phyloP scores from a whole-genome alignment of 139 green algal genomes.

The Mesotaenium endlicherianum region DNA sequence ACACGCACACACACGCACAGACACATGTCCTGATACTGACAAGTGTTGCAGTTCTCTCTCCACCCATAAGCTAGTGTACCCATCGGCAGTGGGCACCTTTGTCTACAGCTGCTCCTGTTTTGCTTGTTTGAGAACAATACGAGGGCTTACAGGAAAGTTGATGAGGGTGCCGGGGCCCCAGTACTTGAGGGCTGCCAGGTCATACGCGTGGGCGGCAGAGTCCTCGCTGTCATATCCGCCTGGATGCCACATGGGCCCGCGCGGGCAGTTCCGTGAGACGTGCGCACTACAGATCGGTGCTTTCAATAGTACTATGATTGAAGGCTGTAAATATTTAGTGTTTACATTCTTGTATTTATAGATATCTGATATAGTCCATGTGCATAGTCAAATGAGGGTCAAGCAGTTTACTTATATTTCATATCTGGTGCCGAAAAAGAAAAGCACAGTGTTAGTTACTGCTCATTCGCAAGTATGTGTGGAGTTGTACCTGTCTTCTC shows the following conservation, averaged over 20 bases:
- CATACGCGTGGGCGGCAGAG: constrained; percentile 15
- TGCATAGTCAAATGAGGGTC: too few relatives aligned
- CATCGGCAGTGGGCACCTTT: too few relatives aligned
- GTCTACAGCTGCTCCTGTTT: too few relatives aligned
- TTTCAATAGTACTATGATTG: background rate
- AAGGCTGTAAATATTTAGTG: background rate
- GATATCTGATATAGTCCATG: too few relatives aligned
- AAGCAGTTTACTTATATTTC: too few relatives aligned
- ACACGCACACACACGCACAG: background rate
- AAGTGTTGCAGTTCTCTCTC: background rate
- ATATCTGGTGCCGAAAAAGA: too few relatives aligned
- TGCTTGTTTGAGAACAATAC: background rate
- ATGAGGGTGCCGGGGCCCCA: constrained; percentile 7
- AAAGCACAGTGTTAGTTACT: too few relatives aligned
- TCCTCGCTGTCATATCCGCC: constrained; percentile 34
- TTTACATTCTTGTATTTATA: background rate
- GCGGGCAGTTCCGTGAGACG: too few relatives aligned
- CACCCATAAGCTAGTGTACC: too few relatives aligned
- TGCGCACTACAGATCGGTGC: background rate
- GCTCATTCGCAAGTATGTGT: too few relatives aligned
- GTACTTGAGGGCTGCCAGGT: constrained; percentile 45
- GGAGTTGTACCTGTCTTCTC: too few relatives aligned
- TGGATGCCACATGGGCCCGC: background rate
- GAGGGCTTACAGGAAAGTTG: constrained; percentile 37
- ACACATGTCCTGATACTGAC: background rate